Evolutionary conservation across 495 filamentous ascomycete genomes (phyloP), one percentile per base, ranked within the genome.

Genomic region (Hypoxylon crocopeplum): DNA sequence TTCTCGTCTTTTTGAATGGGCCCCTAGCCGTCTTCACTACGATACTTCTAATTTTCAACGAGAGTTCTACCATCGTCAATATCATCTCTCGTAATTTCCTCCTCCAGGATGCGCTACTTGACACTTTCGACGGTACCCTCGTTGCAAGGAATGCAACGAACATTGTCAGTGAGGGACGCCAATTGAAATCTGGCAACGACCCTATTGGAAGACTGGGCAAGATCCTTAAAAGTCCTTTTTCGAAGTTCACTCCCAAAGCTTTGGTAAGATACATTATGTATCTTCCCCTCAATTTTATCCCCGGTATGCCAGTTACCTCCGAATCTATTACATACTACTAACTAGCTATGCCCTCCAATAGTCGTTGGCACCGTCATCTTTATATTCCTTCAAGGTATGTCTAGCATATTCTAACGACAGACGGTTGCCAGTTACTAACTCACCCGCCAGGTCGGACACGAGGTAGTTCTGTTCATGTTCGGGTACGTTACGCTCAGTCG

Each of bases 221-320:
- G 64, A 69, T 88, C 17, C 59, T 88, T 5, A 89, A 85, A 70
- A 83, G 72, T 41, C 91, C 91, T 0, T 87, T 96, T 61, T 70
- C 76, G 10, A 82, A 79, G 20, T 86, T 91, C 63, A 85, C 81
- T 1, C 83, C 86, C 2, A 81, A 79, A 57, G 82, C 85, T 2
- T 45, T 95, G 11, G 67, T 96, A 6, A 76, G 88, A 36, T 90
- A 91, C 60, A 69, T 91, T n/a, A 68, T 90, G 33, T 89, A 92
- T 64, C 76, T 97, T n/a, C 93, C 94, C 10, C 78, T 98, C 42
- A 97, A 96, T 71, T 87, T 97, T 52, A 88, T 98, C 34, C 94
- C 94, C 33, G 72, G 76, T 79, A 77, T 33, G 69, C 4, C 12
- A 36, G 8, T 34, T 21, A 19, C 7, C 16, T 13, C 15, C n/a